Conservation (phyloP, 202 grass and related monocot genomes). For the Panicum hallii region DNA sequence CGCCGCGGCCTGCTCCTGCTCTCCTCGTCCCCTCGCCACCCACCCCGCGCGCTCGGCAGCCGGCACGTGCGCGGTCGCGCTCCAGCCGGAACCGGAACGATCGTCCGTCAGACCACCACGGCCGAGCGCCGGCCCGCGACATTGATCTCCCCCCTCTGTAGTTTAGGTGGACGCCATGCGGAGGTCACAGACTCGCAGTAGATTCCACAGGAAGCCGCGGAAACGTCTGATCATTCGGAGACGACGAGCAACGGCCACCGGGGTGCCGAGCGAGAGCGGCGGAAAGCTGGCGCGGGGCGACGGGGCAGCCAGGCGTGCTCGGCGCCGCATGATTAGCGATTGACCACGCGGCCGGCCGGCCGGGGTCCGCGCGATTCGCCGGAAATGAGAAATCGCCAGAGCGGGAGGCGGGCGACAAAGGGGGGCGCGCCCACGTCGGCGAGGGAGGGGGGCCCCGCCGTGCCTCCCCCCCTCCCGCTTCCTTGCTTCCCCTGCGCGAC, state of each 20-base stretch:
- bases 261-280: too few relatives aligned
- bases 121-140: neutral
- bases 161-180: too few relatives aligned
- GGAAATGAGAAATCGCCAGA: neutral
- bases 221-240: neutral
- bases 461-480: conserved; percentile 9
- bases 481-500: conserved; percentile 37
- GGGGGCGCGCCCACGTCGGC: conserved; percentile 9
- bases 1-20: neutral
- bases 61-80: neutral
- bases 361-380: neutral
- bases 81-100: too few relatives aligned
- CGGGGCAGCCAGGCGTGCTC: conserved; percentile 19
- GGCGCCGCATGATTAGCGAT: conserved; percentile 14
- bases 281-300: too few relatives aligned
- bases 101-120: too few relatives aligned
- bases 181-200: neutral
- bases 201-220: too few relatives aligned
- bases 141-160: neutral
- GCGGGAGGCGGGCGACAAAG: neutral
- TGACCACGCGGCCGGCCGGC: neutral
- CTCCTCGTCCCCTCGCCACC: neutral
- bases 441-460: neutral
- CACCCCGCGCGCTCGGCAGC: neutral
- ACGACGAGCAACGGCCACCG: neutral